Percentiles rank a stretch among this genome's conserved stretches.
These are phyloP conservation scores for Petunia secreta DNA, from an alignment of 257 asterid genomes.

Conservation along the genomic window DNA sequence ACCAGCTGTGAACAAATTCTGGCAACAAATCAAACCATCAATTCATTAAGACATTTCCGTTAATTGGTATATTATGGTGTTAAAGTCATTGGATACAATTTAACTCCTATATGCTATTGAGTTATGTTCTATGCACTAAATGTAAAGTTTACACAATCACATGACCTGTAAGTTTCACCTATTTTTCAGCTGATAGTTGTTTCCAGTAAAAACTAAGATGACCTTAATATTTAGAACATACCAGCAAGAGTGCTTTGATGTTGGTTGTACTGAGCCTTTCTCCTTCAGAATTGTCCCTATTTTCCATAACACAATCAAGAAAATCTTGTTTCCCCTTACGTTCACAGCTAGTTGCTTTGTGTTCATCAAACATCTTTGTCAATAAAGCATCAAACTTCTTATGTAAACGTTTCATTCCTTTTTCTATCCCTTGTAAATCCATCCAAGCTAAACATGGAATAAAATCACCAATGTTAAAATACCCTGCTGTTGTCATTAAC, in stretches of 20 bases:
- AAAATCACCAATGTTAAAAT: slow-evolving; percentile 55
- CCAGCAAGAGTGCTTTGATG: slow-evolving; percentile 56
- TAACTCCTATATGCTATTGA: too few relatives aligned
- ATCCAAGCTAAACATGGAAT: slow-evolving; percentile 54
- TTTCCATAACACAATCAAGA: slow-evolving; percentile 46
- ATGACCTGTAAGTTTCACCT: too few relatives aligned
- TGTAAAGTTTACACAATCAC: too few relatives aligned
- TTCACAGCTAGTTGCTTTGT: slow-evolving; percentile 32
- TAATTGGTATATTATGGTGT: neutral
- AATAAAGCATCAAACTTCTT: slow-evolving; percentile 47
- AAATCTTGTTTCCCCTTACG: slow-evolving; percentile 48
- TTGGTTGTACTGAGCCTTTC: slow-evolving; percentile 44
- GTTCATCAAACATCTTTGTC: slow-evolving; percentile 48
- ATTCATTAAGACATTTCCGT: neutral
- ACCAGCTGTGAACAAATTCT: slow-evolving; percentile 56
- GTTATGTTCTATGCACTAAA: too few relatives aligned
- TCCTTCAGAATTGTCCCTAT: slow-evolving; percentile 41
- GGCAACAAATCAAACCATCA: neutral
- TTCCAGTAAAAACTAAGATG: neutral
- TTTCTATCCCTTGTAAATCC: slow-evolving; percentile 58
- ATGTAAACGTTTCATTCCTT: slow-evolving; percentile 52
- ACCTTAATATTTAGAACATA: slow-evolving; percentile 11
- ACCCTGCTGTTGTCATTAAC: slow-evolving; percentile 51
- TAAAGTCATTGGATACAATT: too few relatives aligned
- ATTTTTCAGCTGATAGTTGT: too few relatives aligned